Evolutionary conservation across 106 monocot genomes (phyloP), one percentile per base, ranked within the genome.

Genomic region (Gastrodia elata): DNA sequence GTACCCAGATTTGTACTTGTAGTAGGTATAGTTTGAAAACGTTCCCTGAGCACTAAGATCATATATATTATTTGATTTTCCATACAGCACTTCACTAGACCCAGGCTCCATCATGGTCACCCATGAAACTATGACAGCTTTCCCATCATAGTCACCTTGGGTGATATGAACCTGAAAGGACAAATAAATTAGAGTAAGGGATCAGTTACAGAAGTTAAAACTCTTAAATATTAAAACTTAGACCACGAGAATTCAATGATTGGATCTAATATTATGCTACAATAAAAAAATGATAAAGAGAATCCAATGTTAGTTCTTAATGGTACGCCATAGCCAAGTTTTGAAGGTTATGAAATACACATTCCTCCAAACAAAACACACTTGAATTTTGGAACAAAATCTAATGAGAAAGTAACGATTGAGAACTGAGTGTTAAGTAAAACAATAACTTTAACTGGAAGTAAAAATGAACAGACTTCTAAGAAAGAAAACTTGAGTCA

Each of bases 121-220:
- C 97, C 97, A 98, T 58, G 97, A 98, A 30, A 98, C 75, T 68
- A 98, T 88, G 46, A 88, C 93, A 76, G 97, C 88, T 70, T 84
- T 98, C 73, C 97, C 97, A 79, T 98, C 93, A 85, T 93, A 91
- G 77, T 98, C 97, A 71, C 97, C 97, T 84, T 93, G 93, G 44
- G 93, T 98, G 15, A 98, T 85, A 80, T 93, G 97, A 18, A 98
- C 97, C 97, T 98, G 71, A 52, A 75, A 26, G 40, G 40, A 69
- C 16, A 67, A 67, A 37, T 20, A 33, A 61, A 15, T 32, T 2
- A 33, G 3, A 11, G 61, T 32, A 61, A 16, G 38, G 18, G 1
- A 67, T 67, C 37, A n/a, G 37, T 67, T 67, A 20, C 16, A 67
- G 20, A 14, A 36, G 18, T 6, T 27, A 67, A n/a, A 37, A n/a